Base-by-base conservation (phyloP, 1,284 basidiomycete species). In the Hortiboletus rubellus region DNA sequence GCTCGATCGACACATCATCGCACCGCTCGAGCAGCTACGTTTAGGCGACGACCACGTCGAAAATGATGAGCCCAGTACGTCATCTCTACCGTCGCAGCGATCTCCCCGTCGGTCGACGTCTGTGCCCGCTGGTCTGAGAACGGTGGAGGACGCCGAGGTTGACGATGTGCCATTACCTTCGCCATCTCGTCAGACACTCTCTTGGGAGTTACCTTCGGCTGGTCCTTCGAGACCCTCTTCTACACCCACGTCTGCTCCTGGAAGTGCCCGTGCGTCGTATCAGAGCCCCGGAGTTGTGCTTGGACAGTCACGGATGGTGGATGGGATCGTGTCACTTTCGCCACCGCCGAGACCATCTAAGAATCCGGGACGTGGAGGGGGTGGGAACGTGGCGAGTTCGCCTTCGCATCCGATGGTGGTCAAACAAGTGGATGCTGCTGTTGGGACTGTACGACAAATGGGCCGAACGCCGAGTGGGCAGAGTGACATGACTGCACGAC, bases 11-110 rank as follows among this genome's bases (percentile, higher is more conserved):
- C 79, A 81, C 57, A 86, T 85, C 63, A 65, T 85, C 12, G 71
- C 82, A 4, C 83, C 83, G 0, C 74, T 72, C 18, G 82, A 85
- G 62, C 71, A 85, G 9, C 65, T 72, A 14, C 73, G 73, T 17
- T 66, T 77, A 36, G 65, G 70, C 11, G 58, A 68, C 22, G 46
- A 49, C 40, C 60, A 64, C 46, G 55, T 33, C 59, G 50, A 55
- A 42, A 2, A 40, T 33, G n/a, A 12, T 6, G 55, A 57, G 6
- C 31, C 52, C 6, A 41, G 33, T 9, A 18, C 34, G 5, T 14
- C 57, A 11, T 17, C 48, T 2, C 24, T 34, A 9, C 41, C 48
- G 3, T 30, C 31, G 11, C 41, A 60, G 0, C 55, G 46, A 38
- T 68, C 64, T 7, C 56, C 68, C 7, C 62, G 58, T 51, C 58